A percentile compares a stretch with the other conserved stretches of the same genome.
Conservation (phyloP, 371 early-diverging fungal species). For the Lichtheimia ramosa region DNA sequence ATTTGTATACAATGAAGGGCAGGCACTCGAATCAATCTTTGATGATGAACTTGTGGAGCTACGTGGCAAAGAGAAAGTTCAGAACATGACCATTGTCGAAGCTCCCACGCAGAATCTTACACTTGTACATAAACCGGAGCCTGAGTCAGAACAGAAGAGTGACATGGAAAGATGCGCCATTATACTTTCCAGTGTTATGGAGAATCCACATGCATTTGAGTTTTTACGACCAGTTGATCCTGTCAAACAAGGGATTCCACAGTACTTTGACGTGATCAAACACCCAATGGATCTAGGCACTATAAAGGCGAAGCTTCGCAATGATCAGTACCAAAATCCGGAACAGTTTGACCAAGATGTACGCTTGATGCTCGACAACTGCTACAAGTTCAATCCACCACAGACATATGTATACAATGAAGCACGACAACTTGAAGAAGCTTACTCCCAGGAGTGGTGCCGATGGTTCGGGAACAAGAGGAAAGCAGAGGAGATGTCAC, state of each 20-base stretch:
- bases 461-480: slow-evolving; percentile 30
- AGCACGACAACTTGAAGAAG: slow-evolving; percentile 56
- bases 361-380: slow-evolving; percentile 54
- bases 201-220: slow-evolving; percentile 34
- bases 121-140: neutral
- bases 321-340: slow-evolving; percentile 38
- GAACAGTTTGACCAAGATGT: slow-evolving; percentile 51
- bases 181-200: slow-evolving; percentile 27
- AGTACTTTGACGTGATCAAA: slow-evolving; percentile 85
- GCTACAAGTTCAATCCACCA: slow-evolving; percentile 73
- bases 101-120: slow-evolving; percentile 11
- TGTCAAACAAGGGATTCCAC: slow-evolving; percentile 45
- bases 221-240: slow-evolving; percentile 54
- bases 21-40: slow-evolving; percentile 43
- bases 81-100: slow-evolving; percentile 53
- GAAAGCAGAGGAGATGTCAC: slow-evolving; percentile 3
- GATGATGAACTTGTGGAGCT: slow-evolving; percentile 39
- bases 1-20: slow-evolving; percentile 50
- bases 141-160: slow-evolving; percentile 19
- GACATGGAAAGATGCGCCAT: slow-evolving; percentile 28
- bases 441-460: slow-evolving; percentile 59
- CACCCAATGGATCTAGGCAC: slow-evolving; percentile 98
- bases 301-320: slow-evolving; percentile 70
- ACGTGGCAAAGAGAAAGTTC: slow-evolving; percentile 37
- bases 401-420: slow-evolving; percentile 75